A percentile compares a stretch with the other conserved stretches of the same genome.
Evolutionary conservation across 2,329 filamentous ascomycete genomes (phyloP).

Genomic region (Cladophialophora yegresii): DNA sequence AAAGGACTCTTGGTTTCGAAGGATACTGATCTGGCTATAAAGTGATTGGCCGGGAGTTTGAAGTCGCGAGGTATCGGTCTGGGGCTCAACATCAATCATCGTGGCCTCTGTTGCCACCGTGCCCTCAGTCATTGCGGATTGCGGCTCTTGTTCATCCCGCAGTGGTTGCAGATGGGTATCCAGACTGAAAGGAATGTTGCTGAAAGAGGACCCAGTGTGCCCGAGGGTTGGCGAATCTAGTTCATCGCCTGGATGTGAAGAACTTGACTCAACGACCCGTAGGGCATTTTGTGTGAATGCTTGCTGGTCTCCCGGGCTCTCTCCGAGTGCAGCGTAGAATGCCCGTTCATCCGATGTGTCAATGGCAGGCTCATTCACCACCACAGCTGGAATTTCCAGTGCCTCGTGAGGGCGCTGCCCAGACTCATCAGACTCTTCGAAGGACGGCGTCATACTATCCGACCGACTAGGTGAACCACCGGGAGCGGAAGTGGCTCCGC

Average conservation of each 20-base stretch:
- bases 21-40: conserved; percentile 52
- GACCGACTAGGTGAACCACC: conserved; percentile 19
- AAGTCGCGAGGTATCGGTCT: conserved; percentile 56
- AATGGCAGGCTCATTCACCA: conserved; percentile 24
- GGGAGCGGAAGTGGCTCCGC: background rate
- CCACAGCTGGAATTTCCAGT: conserved; percentile 29
- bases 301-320: conserved; percentile 27
- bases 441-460: conserved; percentile 25
- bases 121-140: conserved; percentile 58
- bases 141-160: conserved; percentile 25
- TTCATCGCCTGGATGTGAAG: conserved; percentile 28
- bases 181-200: conserved; percentile 28
- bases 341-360: conserved; percentile 25
- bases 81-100: conserved; percentile 69
- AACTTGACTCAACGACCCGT: conserved; percentile 24
- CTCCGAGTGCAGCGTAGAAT: conserved; percentile 25
- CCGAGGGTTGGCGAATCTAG: conserved; percentile 51
- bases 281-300: conserved; percentile 38
- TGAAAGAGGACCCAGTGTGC: conserved; percentile 41
- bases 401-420: conserved; percentile 6
- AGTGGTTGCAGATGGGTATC: conserved; percentile 30
- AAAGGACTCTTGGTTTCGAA: conserved; percentile 50
- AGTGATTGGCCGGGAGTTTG: conserved; percentile 46
- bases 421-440: conserved; percentile 20
- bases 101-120: conserved; percentile 65